Conservation (phyloP, 2,329 filamentous ascomycete species). For the Graphilbum fragrans region DNA sequence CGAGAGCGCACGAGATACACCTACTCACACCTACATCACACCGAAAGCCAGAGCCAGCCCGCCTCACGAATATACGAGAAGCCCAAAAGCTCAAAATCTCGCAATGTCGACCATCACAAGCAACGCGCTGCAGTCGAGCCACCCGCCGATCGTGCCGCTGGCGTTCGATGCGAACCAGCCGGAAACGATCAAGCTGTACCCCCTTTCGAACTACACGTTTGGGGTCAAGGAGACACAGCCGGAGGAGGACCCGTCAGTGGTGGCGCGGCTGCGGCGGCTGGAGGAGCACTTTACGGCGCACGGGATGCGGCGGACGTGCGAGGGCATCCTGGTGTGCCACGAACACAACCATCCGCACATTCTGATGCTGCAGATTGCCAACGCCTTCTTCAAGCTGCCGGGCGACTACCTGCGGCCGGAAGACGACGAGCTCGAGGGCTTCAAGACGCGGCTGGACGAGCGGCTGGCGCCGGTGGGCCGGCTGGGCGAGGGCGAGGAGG, state of each 20-base stretch:
- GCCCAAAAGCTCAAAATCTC: neutral
- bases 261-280: slow-evolving; percentile 83
- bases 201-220: slow-evolving; percentile 97
- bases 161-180: slow-evolving; percentile 85
- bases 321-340: slow-evolving; percentile 94
- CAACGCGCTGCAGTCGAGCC: slow-evolving; percentile 62
- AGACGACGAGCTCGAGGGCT: slow-evolving; percentile 88
- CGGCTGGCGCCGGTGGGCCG: slow-evolving; percentile 84
- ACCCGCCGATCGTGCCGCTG: slow-evolving; percentile 67
- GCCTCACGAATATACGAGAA: no score
- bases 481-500: slow-evolving; percentile 71
- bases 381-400: slow-evolving; percentile 97
- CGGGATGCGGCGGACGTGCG: slow-evolving; percentile 95
- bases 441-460: slow-evolving; percentile 87
- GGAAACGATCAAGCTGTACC: slow-evolving; percentile 79
- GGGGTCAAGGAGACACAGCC: slow-evolving; percentile 97
- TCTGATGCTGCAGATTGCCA: slow-evolving; percentile 97
- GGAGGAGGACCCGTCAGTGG: slow-evolving; percentile 91
- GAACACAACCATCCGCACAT: slow-evolving; percentile 99
- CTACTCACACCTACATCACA: no score
- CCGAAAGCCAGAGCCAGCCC: no score
- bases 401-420: slow-evolving; percentile 86
- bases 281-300: slow-evolving; percentile 87
- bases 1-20: no score
- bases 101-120: slow-evolving; percentile 77